Percentiles rank a stretch among this genome's conserved stretches.
Evolutionary conservation across 371 early-diverging fungal genomes (phyloP).

Genomic region (Circinella minor): DNA sequence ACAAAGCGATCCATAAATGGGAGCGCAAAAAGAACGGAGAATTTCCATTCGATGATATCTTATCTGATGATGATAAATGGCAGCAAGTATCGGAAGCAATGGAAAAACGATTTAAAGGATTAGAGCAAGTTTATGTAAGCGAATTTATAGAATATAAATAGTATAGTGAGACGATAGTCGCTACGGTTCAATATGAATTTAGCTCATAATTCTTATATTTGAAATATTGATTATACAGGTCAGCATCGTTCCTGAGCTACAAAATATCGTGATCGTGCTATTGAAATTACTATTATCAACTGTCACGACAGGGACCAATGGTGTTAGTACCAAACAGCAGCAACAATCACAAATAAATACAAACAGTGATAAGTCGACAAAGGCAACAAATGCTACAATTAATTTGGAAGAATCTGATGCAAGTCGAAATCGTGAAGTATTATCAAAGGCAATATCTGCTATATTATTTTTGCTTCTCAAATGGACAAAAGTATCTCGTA

Average conservation of each 20-base stretch:
- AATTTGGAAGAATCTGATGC: conserved; percentile 58
- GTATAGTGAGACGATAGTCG: too few species aligned
- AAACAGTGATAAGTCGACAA: not conserved
- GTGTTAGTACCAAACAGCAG: conserved; percentile 14
- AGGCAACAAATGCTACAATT: not conserved
- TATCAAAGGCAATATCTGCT: conserved; percentile 76
- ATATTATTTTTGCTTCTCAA: conserved; percentile 72
- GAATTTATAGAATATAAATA: not conserved
- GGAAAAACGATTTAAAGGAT: conserved; percentile 16
- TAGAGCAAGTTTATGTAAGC: conserved; percentile 34
- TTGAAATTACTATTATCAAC: conserved; percentile 53
- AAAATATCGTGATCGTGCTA: conserved; percentile 54
- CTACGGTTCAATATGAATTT: too few species aligned
- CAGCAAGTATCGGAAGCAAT: not conserved
- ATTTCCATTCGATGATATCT: not conserved
- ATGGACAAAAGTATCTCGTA: conserved; percentile 74
- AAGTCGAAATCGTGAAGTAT: conserved; percentile 71
- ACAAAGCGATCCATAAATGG: conserved; percentile 56
- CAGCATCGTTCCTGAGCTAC: conserved; percentile 47
- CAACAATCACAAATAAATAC: not conserved
- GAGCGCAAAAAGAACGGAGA: conserved; percentile 13
- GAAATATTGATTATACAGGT: conserved; percentile 23
- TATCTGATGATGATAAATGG: conserved; percentile 3
- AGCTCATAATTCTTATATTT: not conserved
- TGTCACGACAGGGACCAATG: conserved; percentile 19